Conservation (phyloP, 441 rosid genomes). For the Erodium moschatum region DNA sequence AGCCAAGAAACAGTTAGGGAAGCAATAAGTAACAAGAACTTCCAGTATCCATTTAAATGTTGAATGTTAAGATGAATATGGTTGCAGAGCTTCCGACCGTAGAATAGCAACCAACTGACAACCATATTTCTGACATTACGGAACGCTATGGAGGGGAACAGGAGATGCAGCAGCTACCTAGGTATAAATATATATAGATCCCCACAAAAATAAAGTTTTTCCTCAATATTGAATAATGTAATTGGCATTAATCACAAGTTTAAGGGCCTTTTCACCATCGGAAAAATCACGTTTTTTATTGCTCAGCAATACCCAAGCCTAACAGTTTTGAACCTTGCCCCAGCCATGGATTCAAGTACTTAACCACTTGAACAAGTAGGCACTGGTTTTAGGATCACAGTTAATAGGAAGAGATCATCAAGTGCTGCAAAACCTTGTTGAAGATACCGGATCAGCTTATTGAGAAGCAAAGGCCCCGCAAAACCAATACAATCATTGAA, state of each 20-base stretch:
- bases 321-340: too few species aligned
- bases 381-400: constrained; percentile 10
- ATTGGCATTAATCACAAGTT: neutral
- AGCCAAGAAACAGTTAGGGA: too few species aligned
- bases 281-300: neutral
- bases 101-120: too few species aligned
- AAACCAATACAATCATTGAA: constrained; percentile 78
- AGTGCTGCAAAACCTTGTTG: constrained; percentile 49
- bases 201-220: neutral
- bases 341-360: neutral
- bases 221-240: neutral
- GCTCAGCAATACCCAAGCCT: neutral
- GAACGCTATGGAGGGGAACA: too few species aligned
- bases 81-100: too few species aligned
- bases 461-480: constrained; percentile 79
- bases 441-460: constrained; percentile 73
- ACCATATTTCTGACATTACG: too few species aligned
- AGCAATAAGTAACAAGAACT: too few species aligned
- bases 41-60: too few species aligned
- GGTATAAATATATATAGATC: neutral
- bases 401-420: constrained; percentile 7
- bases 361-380: neutral
- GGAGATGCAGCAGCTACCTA: neutral
- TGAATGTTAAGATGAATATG: too few species aligned
- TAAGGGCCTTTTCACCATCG: neutral